Evolutionary conservation across 73 alveolate species (phyloP).

Genomic region (Paramecium caudatum): DNA sequence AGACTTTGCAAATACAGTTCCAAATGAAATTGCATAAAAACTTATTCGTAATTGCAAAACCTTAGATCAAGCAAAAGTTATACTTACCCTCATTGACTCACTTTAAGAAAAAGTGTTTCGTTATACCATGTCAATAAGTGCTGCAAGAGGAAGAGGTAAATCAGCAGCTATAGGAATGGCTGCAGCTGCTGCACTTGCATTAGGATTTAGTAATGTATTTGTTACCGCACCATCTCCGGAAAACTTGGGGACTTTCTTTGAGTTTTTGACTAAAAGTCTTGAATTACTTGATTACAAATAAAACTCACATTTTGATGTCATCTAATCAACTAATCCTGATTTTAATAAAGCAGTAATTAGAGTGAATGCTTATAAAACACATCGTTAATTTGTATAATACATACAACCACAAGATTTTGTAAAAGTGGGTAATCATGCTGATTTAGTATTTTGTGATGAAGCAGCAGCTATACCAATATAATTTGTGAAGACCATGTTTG

Average conservation of each 20-base stretch:
- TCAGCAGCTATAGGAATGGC: conserved; percentile 99
- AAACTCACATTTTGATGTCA: conserved; percentile 92
- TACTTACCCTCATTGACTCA: conserved; percentile 96
- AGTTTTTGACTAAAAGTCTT: conserved; percentile 97
- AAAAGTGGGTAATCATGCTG: conserved; percentile 92
- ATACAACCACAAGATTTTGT: conserved; percentile 91
- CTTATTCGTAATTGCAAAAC: conserved; percentile 94
- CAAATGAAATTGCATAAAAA: conserved; percentile 71
- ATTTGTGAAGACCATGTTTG: conserved; percentile 92
- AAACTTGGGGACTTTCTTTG: conserved; percentile 97
- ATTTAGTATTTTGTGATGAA: conserved; percentile 99
- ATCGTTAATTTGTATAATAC: conserved; percentile 95
- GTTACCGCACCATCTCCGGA: conserved; percentile 99
- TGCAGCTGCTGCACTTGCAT: conserved; percentile 98
- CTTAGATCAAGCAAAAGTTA: conserved; percentile 95
- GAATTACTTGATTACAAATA: conserved; percentile 96
- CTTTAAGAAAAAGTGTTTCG: conserved; percentile 95
- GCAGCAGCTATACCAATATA: conserved; percentile 99
- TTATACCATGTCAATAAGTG: conserved; percentile 96
- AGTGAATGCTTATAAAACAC: conserved; percentile 92
- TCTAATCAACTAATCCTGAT: conserved; percentile 93
- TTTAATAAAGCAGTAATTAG: conserved; percentile 93
- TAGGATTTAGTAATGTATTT: conserved; percentile 98
- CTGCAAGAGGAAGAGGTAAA: conserved; percentile 99
- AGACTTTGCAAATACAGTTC: conserved; percentile 65